Percentiles rank a stretch among this genome's conserved stretches.
Conservation (phyloP, 768 basidiomycete genomes). For the Sutorius australiensis region DNA sequence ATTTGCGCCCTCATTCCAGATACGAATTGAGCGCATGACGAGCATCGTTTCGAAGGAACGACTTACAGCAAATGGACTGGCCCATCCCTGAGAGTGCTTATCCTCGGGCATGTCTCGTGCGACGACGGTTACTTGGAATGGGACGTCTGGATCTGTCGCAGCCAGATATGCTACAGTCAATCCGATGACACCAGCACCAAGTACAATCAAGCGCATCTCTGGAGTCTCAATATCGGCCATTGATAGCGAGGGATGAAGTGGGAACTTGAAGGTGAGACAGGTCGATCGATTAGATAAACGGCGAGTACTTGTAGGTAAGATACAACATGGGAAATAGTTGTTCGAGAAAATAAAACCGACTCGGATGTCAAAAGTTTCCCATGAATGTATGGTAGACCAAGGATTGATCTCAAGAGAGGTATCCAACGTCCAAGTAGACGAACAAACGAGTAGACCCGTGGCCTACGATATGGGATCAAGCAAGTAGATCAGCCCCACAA, state of each 20-base stretch:
- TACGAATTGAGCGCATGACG: background rate
- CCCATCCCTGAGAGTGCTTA: conserved; percentile 41
- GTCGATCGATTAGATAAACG: conserved; percentile 1
- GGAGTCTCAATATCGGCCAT: conserved; percentile 13
- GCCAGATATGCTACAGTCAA: conserved; percentile 36
- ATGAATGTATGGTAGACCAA: background rate
- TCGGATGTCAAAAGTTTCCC: background rate
- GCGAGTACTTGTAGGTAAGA: background rate
- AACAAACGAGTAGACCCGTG: background rate
- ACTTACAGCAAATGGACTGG: conserved; percentile 50
- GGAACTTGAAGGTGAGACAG: background rate
- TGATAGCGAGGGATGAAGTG: background rate
- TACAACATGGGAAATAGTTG: background rate
- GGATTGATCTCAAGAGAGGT: no score
- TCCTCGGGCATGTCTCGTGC: conserved; percentile 38
- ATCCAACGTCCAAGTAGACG: background rate
- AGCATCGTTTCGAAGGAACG: background rate
- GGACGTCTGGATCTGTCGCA: conserved; percentile 17
- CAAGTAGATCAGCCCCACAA: conserved; percentile 36
- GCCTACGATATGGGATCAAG: background rate
- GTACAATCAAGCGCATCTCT: conserved; percentile 26
- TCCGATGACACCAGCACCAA: conserved; percentile 40
- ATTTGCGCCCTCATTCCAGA: conserved; percentile 38
- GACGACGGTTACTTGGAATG: conserved; percentile 27
- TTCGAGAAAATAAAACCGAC: background rate